Evolutionary conservation across 805 yeast species (phyloP), one percentile per base, ranked within the genome.

Genomic region (Candida verbasci): DNA sequence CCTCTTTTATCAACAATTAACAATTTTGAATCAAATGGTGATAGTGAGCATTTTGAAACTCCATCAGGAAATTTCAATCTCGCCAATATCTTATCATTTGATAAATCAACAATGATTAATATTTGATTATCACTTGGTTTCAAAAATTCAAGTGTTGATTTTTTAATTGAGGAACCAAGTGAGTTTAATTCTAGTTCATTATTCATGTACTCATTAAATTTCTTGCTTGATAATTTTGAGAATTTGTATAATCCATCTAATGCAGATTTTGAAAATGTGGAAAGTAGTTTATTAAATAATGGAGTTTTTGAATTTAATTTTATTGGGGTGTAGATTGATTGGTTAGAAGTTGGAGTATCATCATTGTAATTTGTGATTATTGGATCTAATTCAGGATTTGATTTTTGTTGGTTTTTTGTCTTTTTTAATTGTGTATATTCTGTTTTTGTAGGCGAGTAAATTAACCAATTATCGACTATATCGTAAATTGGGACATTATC

Each of bases 31-130:
- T 81, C 86, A 50, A 68, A 75, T 0, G 85, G 83, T 0, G 83
- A 79, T 6, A 82, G 49, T 2, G 82, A 76, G 2, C 82, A 51
- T 17, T 67, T 56, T 0, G 86, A 77, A 20, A 82, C 68, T 0
- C 86, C 86, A 15, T 74, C 77, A 0, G 82, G 78, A 0, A 86
- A 77, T 28, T 70, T 66, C 52, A 82, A 78, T 8, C 66, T 40
- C 5, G 61, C 61, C 49, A 66, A 47, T 3, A 62, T 58, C 38
- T 55, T 53, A 32, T 59, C 66, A 21, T 66, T 60, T 3, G 53
- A 39, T 21, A 81, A 53, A 45, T 80, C 82, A 17, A 78, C 42
- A 17, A 78, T 47, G 14, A 72, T 60, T 7, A 79, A 55, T 11
- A 61, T 37, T 34, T 63, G 68, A 37, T 65, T 64, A 38, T 59